Base-by-base conservation (phyloP, 257 asterid genomes). In the Leonotis leonurus region DNA sequence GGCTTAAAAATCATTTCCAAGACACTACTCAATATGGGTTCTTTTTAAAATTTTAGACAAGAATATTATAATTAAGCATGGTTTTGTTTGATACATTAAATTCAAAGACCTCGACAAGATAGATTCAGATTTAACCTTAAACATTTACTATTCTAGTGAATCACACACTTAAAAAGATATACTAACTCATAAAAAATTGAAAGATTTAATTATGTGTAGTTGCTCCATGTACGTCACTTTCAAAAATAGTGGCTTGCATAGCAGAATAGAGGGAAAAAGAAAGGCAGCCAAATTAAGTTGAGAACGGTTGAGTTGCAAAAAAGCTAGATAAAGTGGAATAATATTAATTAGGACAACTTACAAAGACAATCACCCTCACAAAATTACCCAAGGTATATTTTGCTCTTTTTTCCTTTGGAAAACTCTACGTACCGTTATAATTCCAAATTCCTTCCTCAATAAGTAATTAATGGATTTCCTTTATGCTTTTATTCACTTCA, bases 311-410 rank as follows among this genome's bases (percentile, higher is more conserved):
- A 76, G 85, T 70, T 70, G 72, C 81, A 74, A 77, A 82, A 78
- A 80, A 81, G 86, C 81, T 52, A 80, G 82, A 83, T 70, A 82
- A 83, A 85, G 88, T 71, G 65, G 69, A 49, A 49, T 55, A 57
- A n/a, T n/a, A n/a, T n/a, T n/a, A n/a, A n/a, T 61, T 52, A 37
- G 41, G 63, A 46, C 35, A 76, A 62, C 60, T 56, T 63, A 73
- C 65, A 68, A 65, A 26, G 29, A 48, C 32, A 36, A 18, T 65
- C 39, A 25, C 45, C 64, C 26, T 17, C 56, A 48, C 45, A 69
- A 54, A 62, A 77, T 70, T 51, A 60, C 70, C n/a, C 70, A 72
- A 62, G 69, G 39, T 39, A 29, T 68, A 53, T n/a, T 35, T 65
- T 57, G 81, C 81, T 89, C n/a, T 48, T 48, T 83, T 83, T 86